Percentiles rank a stretch among this genome's conserved stretches.
phyloP scores from a whole-genome alignment of 176 grass and related monocot species.

The Elaeis guineensis region DNA sequence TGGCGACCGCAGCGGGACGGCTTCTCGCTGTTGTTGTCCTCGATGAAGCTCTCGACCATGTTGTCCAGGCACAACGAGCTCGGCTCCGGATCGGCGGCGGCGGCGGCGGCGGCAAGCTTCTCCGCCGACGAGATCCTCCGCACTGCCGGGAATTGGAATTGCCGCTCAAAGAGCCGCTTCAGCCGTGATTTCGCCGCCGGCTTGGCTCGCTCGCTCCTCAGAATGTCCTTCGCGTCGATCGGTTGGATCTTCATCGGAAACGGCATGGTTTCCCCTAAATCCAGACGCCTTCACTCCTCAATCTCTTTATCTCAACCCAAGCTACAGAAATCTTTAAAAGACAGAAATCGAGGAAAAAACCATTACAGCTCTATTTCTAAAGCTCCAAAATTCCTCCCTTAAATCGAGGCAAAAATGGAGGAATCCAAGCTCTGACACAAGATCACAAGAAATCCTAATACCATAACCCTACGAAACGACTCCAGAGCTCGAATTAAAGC shows the following conservation, averaged over 20 bases:
- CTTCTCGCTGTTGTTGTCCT: slow-evolving; percentile 34
- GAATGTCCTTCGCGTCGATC: slow-evolving; percentile 37
- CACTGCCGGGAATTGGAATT: slow-evolving; percentile 32
- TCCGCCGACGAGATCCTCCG: slow-evolving; percentile 60
- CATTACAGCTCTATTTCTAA: too few relatives aligned
- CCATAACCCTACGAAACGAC: too few relatives aligned
- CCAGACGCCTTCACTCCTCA: too few relatives aligned
- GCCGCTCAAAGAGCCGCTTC: slow-evolving; percentile 84
- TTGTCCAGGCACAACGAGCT: slow-evolving; percentile 82
- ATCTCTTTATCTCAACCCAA: too few relatives aligned
- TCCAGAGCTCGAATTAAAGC: too few relatives aligned
- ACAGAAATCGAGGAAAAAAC: too few relatives aligned
- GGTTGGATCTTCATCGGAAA: slow-evolving; percentile 59
- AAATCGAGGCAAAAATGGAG: too few relatives aligned
- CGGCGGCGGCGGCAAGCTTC: slow-evolving; percentile 25
- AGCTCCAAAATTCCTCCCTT: too few relatives aligned
- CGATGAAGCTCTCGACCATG: slow-evolving; percentile 88
- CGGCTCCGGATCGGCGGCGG: slow-evolving; percentile 39
- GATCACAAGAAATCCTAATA: too few relatives aligned
- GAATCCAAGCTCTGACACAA: too few relatives aligned
- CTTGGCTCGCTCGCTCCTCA: slow-evolving; percentile 13
- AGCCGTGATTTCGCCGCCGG: slow-evolving; percentile 50
- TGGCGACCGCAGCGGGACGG: too few relatives aligned
- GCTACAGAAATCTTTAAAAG: too few relatives aligned
- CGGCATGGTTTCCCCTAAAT: neutral